Evolutionary conservation across 2,329 filamentous ascomycete genomes (phyloP).

Genomic region (Didymella sp.): DNA sequence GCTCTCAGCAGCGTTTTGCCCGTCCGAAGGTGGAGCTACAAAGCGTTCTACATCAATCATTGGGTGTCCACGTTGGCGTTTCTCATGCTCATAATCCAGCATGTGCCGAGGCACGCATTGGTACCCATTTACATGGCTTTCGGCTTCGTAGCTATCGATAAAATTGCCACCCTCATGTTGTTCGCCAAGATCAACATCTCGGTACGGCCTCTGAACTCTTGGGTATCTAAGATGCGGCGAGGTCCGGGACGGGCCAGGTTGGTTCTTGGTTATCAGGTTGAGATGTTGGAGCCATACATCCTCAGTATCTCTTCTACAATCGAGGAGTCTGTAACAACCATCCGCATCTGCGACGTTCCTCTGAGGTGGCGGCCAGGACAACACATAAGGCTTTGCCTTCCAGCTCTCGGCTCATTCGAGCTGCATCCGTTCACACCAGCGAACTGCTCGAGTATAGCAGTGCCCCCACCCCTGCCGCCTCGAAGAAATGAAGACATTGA

Average conservation of each 20-base stretch:
- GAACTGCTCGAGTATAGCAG: constrained; percentile 28
- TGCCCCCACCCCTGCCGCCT: constrained; percentile 20
- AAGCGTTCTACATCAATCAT: constrained; percentile 39
- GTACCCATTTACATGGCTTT: constrained; percentile 30
- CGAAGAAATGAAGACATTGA: constrained; percentile 27
- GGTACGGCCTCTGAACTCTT: constrained; percentile 19
- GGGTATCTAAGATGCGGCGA: constrained; percentile 16
- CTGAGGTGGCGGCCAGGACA: constrained; percentile 41
- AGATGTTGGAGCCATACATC: constrained; percentile 27
- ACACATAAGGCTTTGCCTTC: constrained; percentile 39
- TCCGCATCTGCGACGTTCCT: constrained; percentile 34
- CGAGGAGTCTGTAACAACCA: constrained; percentile 26
- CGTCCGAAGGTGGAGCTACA: constrained; percentile 34
- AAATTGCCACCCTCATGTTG: constrained; percentile 4
- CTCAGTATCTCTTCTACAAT: constrained; percentile 11
- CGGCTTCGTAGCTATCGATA: constrained; percentile 29
- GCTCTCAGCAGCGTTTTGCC: constrained; percentile 32
- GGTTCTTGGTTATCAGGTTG: constrained; percentile 32
- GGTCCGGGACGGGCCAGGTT: constrained; percentile 22
- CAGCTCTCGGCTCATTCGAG: constrained; percentile 34
- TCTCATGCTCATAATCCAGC: constrained; percentile 29
- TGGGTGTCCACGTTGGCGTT: constrained; percentile 33
- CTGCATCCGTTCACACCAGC: constrained; percentile 42
- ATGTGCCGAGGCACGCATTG: constrained; percentile 36
- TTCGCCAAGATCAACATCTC: constrained; percentile 32